Conservation (phyloP, 192 early-diverging fungal species). For the Funneliformis mosseae region DNA sequence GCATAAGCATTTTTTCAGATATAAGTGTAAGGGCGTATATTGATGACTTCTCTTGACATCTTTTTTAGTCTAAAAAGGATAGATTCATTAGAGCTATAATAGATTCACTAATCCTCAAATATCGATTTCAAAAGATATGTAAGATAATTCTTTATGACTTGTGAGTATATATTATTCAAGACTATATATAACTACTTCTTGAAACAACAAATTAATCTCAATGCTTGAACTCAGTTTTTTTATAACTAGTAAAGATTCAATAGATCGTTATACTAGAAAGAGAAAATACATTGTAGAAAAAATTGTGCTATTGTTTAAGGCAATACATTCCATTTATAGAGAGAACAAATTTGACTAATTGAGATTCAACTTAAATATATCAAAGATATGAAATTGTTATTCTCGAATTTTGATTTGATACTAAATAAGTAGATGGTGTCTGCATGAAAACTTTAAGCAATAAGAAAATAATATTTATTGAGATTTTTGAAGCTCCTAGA, state of each 20-base stretch:
- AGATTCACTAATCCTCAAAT: slow-evolving; percentile 1
- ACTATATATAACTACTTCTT: slow-evolving; percentile 12
- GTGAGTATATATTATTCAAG: background rate
- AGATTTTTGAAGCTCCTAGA: no score
- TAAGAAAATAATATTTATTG: slow-evolving; percentile 20
- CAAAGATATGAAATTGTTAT: slow-evolving; percentile 24
- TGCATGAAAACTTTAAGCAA: slow-evolving; percentile 8
- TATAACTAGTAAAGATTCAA: slow-evolving; percentile 12
- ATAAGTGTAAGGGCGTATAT: background rate
- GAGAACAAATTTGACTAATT: slow-evolving; percentile 27
- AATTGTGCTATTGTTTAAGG: slow-evolving; percentile 31
- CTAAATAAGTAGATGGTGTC: slow-evolving; percentile 27
- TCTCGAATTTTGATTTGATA: slow-evolving; percentile 21
- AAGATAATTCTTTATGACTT: slow-evolving; percentile 19
- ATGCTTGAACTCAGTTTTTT: slow-evolving; percentile 24
- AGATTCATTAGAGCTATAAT: slow-evolving; percentile 5
- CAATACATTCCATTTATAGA: slow-evolving; percentile 24
- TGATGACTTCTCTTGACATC: slow-evolving; percentile 11
- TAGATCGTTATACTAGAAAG: slow-evolving; percentile 13
- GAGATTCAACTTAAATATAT: slow-evolving; percentile 15
- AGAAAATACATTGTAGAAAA: slow-evolving; percentile 27
- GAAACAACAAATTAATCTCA: slow-evolving; percentile 11
- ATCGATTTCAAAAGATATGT: slow-evolving; percentile 17
- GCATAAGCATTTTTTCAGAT: background rate
- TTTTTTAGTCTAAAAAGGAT: slow-evolving; percentile 30